These are phyloP conservation scores for Ilex aquifolium DNA, from an alignment of 257 asterid genomes.

Conservation along the genomic window DNA sequence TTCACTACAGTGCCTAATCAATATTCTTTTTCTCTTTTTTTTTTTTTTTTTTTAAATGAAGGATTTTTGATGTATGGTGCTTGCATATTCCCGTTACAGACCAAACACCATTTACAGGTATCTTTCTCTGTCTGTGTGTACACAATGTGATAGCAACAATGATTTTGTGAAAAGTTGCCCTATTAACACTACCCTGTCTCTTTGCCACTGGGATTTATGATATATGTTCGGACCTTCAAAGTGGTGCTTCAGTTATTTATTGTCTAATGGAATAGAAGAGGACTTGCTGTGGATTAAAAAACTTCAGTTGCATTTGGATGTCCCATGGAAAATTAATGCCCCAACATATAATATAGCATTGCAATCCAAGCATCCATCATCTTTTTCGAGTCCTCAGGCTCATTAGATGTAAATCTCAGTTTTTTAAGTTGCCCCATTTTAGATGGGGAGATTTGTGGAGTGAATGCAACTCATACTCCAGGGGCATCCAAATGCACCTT, in stretches of 20 bases:
- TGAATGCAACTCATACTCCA: not conserved
- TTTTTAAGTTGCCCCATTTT: too few relatives aligned
- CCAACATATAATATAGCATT: too few relatives aligned
- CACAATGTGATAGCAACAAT: not conserved
- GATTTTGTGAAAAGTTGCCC: not conserved
- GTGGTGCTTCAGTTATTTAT: not conserved
- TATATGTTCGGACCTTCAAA: not conserved
- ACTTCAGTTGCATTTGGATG: too few relatives aligned
- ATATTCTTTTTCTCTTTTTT: conserved; percentile 2
- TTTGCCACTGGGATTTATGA: not conserved
- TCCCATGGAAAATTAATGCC: too few relatives aligned
- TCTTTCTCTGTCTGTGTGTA: not conserved
- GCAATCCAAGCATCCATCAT: too few relatives aligned
- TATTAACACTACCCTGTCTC: not conserved
- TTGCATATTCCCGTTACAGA: conserved; percentile 74
- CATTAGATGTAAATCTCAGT: not conserved
- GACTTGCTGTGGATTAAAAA: too few relatives aligned
- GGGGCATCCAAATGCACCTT: not conserved
- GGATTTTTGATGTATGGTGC: conserved; percentile 83
- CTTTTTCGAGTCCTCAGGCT: too few relatives aligned
- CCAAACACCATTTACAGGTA: conserved; percentile 67
- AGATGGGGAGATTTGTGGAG: not conserved
- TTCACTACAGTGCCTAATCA: not conserved
- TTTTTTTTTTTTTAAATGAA: conserved; percentile 15
- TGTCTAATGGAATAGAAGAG: not conserved